Evolutionary conservation across 495 filamentous ascomycete species (phyloP).

Genomic region (Trichocladium antarcticum): DNA sequence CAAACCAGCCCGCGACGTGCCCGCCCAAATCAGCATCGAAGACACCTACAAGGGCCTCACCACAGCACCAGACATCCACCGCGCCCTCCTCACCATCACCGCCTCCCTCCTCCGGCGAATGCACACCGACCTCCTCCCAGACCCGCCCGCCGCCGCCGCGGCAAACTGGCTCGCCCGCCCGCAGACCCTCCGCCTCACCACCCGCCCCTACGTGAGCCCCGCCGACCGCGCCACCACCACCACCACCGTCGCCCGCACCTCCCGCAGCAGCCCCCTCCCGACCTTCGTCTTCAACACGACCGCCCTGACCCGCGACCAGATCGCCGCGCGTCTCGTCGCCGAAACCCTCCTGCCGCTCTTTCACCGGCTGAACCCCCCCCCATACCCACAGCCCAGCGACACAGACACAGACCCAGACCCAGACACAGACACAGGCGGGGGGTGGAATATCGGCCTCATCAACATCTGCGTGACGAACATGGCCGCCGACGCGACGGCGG

Average conservation of each 20-base stretch:
- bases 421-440: too few relatives aligned
- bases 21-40: constrained; percentile 88
- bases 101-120: constrained; percentile 67
- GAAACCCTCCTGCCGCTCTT: constrained; percentile 61
- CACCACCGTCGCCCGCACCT: constrained; percentile 49
- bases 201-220: constrained; percentile 46
- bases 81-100: constrained; percentile 52
- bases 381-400: too few relatives aligned
- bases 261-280: constrained; percentile 57
- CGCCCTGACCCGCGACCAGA: constrained; percentile 41
- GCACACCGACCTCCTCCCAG: constrained; percentile 58
- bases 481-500: constrained; percentile 40
- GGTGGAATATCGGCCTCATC: constrained; percentile 70
- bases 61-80: constrained; percentile 44
- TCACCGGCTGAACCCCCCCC: constrained; percentile 60
- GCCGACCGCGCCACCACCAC: constrained; percentile 11
- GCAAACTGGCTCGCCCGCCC: constrained; percentile 34
- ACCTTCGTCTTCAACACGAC: constrained; percentile 55
- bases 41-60: constrained; percentile 67
- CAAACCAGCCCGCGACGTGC: constrained; percentile 55
- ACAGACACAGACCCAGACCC: too few relatives aligned
- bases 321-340: constrained; percentile 57
- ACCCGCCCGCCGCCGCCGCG: neutral
- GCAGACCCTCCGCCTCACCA: constrained; percentile 65
- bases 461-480: constrained; percentile 87